phyloP scores from a whole-genome alignment of 148 eudicot species.

The Persicaria maculosa region DNA sequence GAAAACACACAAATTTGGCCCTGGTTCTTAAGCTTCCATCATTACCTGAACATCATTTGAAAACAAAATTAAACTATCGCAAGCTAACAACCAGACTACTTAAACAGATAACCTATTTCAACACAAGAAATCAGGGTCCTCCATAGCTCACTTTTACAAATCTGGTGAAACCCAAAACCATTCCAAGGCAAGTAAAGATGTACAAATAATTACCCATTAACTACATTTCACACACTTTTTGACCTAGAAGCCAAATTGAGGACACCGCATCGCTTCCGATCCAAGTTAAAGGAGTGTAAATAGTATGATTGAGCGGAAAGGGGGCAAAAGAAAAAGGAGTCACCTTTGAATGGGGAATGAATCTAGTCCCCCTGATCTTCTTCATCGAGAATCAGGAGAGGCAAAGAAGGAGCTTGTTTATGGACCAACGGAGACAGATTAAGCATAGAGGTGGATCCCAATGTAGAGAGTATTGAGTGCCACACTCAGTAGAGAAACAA shows the following conservation, averaged over 20 bases:
- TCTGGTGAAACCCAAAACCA: constrained; percentile 1
- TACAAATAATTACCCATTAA: background rate
- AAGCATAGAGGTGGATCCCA: constrained; percentile 12
- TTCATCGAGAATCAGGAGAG: constrained; percentile 8
- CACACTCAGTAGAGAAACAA: background rate
- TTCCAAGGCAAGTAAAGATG: background rate
- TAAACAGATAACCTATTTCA: background rate
- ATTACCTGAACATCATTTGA: background rate
- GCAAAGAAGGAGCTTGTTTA: constrained; percentile 6
- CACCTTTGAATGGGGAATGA: constrained; percentile 7
- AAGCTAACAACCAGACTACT: constrained; percentile 3
- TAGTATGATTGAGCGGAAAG: background rate
- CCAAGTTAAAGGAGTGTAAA: constrained; percentile 7
- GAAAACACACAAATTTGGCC: background rate
- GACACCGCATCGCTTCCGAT: constrained; percentile 12
- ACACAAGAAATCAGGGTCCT: background rate
- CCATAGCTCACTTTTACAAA: background rate
- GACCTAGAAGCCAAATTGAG: constrained; percentile 4
- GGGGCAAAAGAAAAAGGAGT: background rate
- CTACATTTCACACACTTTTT: constrained; percentile 7
- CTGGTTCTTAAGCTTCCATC: constrained; percentile 5
- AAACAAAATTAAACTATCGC: background rate
- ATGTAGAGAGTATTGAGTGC: background rate
- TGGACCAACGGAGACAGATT: constrained; percentile 8
- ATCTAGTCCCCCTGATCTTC: constrained; percentile 15